A percentile compares a stretch with the other conserved stretches of the same genome.
These are phyloP conservation scores for Favolaschia claudopus DNA, from an alignment of 768 basidiomycete species.

Conservation along the genomic window DNA sequence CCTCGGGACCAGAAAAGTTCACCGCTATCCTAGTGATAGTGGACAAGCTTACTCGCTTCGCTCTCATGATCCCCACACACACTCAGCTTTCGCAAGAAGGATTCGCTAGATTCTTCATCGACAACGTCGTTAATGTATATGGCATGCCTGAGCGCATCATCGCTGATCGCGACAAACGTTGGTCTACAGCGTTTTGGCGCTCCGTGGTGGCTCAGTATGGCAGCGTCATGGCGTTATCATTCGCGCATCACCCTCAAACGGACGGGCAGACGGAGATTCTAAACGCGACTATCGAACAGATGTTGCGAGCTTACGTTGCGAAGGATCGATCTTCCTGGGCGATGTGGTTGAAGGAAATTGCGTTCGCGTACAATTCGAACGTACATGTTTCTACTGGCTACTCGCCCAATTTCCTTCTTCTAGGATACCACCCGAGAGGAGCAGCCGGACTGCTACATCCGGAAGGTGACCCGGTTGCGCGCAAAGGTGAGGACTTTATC, in stretches of 20 bases:
- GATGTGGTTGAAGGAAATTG: constrained; percentile 23
- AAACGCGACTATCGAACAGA: constrained; percentile 33
- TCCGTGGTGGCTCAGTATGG: no score
- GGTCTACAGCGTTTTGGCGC: no score
- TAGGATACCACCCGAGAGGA: constrained; percentile 28
- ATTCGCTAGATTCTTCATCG: neutral
- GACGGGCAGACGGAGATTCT: no score
- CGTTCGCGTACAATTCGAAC: constrained; percentile 35
- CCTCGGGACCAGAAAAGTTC: no score
- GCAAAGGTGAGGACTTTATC: no score
- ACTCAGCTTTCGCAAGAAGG: constrained; percentile 4
- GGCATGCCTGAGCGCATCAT: no score
- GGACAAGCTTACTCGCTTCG: no score
- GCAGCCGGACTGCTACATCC: constrained; percentile 1
- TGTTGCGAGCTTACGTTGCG: constrained; percentile 30
- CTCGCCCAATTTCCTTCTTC: constrained; percentile 31
- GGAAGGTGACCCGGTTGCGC: neutral
- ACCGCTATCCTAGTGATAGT: no score
- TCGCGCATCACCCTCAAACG: constrained; percentile 43
- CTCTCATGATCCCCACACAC: constrained; percentile 40
- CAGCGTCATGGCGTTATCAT: constrained; percentile 2
- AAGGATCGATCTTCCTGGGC: constrained; percentile 33
- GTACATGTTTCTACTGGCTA: constrained; percentile 27
- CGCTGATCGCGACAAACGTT: no score
- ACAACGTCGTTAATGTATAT: constrained; percentile 1